Evolutionary conservation across 441 rosid species (phyloP), one percentile per base, ranked within the genome.

Genomic region (Gossypium aridum): DNA sequence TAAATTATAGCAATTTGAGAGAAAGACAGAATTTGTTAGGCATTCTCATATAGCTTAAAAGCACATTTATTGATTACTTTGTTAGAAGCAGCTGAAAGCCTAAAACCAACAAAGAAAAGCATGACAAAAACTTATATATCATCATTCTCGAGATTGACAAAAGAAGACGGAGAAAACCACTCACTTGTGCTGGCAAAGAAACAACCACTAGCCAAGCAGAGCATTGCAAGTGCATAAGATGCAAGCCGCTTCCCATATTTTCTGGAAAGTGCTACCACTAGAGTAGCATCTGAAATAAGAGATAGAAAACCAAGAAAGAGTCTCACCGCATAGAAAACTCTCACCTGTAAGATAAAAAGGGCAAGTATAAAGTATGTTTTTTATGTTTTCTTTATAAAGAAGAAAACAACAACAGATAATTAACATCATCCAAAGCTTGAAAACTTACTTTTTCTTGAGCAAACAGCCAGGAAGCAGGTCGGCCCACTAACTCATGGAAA

Each of bases 151-250:
- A 76, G 67, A 81, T 51, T 51, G 9, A 16, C 19, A 28, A n/a
- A 76, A 20, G 34, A 1, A 31, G 74, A 37, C 17, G 9, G 31
- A 71, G 63, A 54, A 28, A 28, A 34, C 64, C 31, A 86, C 97
- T 91, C 79, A 94, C 99, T 95, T 71, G 99, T 92, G 86, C 96
- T 95, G 60, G 98, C 96, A 79, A 95, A 92, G 94, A 95, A 95
- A 77, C 99, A 95, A 17, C 99, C 99, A 71, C 97, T 95, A 77
- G 98, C 90, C 76, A 95, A 84, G 88, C 99, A 92, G 19, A 95
- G 91, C 98, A 92, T 95, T 5, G 98, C 98, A 65, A 92, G 88
- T 19, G 94, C 85, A 78, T 95, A 95, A 2, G 98, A 88, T 54
- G 95, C 97, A 45, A 95, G 83, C 57, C 99, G 96, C 81, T 87